A percentile compares a stretch with the other conserved stretches of the same genome.
Evolutionary conservation across 2,329 filamentous ascomycete species (phyloP).

Genomic region (Tolypocladium paradoxum): DNA sequence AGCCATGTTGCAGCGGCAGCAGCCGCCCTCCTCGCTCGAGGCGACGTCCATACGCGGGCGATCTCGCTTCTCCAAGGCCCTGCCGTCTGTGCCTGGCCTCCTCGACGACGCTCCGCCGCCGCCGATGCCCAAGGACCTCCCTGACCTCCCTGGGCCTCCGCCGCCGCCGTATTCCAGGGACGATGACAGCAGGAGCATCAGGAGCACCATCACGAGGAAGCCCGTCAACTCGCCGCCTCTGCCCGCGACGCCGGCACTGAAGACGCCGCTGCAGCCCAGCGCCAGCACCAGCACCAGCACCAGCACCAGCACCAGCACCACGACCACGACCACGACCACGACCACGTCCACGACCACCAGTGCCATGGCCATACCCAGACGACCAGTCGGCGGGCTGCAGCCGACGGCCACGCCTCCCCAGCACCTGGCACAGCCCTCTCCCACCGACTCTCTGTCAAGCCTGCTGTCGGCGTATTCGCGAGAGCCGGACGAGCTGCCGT

Average conservation of each 20-base stretch:
- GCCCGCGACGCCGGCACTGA: neutral
- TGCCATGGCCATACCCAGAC: slow-evolving; percentile 24
- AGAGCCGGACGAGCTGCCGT: slow-evolving; percentile 24
- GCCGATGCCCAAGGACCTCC: slow-evolving; percentile 12
- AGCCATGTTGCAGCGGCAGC: slow-evolving; percentile 3
- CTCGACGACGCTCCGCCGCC: slow-evolving; percentile 8
- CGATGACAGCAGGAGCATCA: slow-evolving; percentile 6
- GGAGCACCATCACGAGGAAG: slow-evolving; percentile 8
- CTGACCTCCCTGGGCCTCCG: slow-evolving; percentile 12
- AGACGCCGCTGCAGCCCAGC: neutral
- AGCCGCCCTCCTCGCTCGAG: slow-evolving; percentile 3
- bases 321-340: slow-evolving; percentile 5
- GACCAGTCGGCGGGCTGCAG: slow-evolving; percentile 16
- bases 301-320: neutral
- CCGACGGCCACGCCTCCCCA: slow-evolving; percentile 10
- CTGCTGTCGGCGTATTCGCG: slow-evolving; percentile 44
- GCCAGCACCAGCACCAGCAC: neutral
- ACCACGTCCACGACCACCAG: slow-evolving; percentile 6
- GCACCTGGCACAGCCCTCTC: slow-evolving; percentile 21
- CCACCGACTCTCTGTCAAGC: slow-evolving; percentile 41
- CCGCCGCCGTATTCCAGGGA: slow-evolving; percentile 13
- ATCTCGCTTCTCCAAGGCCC: slow-evolving; percentile 48
- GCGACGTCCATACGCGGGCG: slow-evolving; percentile 23
- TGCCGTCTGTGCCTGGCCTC: slow-evolving; percentile 36
- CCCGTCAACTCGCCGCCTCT: slow-evolving; percentile 7